phyloP scores from a whole-genome alignment of 2,329 filamentous ascomycete genomes.

The Penicillium sp. region DNA sequence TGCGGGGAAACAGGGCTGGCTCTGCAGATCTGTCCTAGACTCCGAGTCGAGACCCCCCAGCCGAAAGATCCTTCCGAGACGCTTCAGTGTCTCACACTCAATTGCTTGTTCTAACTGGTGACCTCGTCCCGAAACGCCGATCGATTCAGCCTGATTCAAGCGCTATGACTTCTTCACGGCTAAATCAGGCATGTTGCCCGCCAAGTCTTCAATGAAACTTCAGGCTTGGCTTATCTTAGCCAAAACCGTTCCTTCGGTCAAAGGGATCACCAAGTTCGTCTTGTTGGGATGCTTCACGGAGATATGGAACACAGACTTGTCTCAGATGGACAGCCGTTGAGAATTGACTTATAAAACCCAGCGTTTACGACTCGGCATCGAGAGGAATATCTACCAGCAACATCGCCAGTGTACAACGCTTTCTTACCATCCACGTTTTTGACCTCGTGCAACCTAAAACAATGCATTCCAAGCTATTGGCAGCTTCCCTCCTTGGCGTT shows the following conservation, averaged over 20 bases:
- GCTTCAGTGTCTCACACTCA: background rate
- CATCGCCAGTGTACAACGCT: background rate
- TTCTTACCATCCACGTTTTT: background rate
- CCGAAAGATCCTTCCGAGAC: background rate
- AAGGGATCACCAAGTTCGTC: constrained; percentile 6
- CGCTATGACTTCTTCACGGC: constrained; percentile 11
- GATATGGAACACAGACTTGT: constrained; percentile 1
- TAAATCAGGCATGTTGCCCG: constrained; percentile 6
- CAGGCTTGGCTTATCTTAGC: constrained; percentile 6
- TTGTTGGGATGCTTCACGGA: background rate
- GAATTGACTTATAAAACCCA: constrained; percentile 1
- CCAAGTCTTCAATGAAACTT: background rate
- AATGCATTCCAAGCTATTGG: constrained; percentile 14
- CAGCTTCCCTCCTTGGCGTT: constrained; percentile 7
- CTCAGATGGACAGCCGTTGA: background rate
- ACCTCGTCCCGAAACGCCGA: background rate
- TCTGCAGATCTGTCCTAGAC: background rate
- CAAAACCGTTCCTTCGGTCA: constrained; percentile 12
- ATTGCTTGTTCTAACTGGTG: background rate
- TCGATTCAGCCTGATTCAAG: constrained; percentile 19
- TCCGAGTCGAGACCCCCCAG: background rate
- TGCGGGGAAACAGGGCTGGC: constrained; percentile 1
- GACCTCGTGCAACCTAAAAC: background rate
- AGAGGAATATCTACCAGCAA: background rate
- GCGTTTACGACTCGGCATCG: background rate